phyloP scores from a whole-genome alignment of 768 basidiomycete species.

The Sarcodon sp. region DNA sequence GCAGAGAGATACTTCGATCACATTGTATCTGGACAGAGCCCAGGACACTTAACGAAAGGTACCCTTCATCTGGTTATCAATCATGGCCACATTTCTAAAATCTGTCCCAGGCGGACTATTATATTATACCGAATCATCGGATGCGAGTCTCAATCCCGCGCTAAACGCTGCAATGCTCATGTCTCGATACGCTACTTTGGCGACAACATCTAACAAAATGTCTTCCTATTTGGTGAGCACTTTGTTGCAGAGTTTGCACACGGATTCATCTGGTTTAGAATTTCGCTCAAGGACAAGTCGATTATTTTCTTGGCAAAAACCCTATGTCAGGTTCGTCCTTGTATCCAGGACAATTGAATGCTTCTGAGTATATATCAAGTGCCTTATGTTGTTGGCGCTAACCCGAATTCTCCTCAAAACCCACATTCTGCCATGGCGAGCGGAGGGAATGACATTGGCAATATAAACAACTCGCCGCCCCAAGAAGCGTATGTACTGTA shows the following conservation, averaged over 20 bases:
- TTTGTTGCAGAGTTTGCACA: slow-evolving; percentile 4
- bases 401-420: slow-evolving; percentile 84
- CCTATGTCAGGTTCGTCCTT: slow-evolving; percentile 62
- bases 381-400: slow-evolving; percentile 78
- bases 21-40: slow-evolving; percentile 44
- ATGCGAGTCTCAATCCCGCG: slow-evolving; percentile 78
- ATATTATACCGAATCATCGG: slow-evolving; percentile 76
- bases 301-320: slow-evolving; percentile 81
- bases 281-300: slow-evolving; percentile 66
- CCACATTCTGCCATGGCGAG: slow-evolving; percentile 86
- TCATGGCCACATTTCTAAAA: not conserved
- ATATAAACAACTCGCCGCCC: slow-evolving; percentile 66
- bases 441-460: slow-evolving; percentile 56
- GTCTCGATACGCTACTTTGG: slow-evolving; percentile 61
- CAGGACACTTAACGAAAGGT: slow-evolving; percentile 53
- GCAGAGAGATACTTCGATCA: slow-evolving; percentile 69
- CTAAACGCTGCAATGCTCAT: slow-evolving; percentile 81
- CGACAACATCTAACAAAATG: slow-evolving; percentile 45
- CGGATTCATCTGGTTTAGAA: slow-evolving; percentile 13
- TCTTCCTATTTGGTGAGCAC: slow-evolving; percentile 40
- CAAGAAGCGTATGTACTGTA: slow-evolving; percentile 70
- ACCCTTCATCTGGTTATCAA: slow-evolving; percentile 6
- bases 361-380: slow-evolving; percentile 22
- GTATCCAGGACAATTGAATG: not conserved
- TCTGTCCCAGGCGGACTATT: slow-evolving; percentile 54